Base-by-base conservation (phyloP, 345 rosid genomes). In the Pistacia vera region DNA sequence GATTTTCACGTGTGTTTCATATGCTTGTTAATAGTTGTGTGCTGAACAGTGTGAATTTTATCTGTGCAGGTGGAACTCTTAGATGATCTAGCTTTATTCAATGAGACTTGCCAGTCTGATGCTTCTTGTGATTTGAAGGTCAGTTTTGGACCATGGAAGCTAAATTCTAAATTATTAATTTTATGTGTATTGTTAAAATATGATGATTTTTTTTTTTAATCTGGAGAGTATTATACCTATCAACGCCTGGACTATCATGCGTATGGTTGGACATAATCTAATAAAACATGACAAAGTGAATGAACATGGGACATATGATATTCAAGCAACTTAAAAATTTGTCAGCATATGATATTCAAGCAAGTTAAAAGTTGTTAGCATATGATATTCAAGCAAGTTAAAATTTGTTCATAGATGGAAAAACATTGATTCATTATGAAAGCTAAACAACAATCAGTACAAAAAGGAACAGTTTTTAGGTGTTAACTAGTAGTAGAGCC, bases 41-140 rank as follows among this genome's bases (percentile, higher is more conserved):
- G 52, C 25, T 22, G 76, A 71, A 62, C 59, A 68, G 60, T 58
- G 54, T 67, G 70, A 68, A 33, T 80, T 77, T 84, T 74, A 68
- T 71, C 41, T 79, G 48, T 58, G 75, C 54, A 95, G 98, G 89
- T 65, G 38, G 83, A 84, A 63, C 79, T 82, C 75, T 81, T 79
- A 59, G 87, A 86, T 20, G 60, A 52, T 79, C 71, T 76, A 65
- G 69, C 77, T 36, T 81, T 86, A 52, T 75, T 70, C 77, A 84
- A 79, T 63, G 86, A 82, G 73, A 80, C 80, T 77, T 78, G 83
- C 72, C 85, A 79, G 56, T 83, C 88, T 63, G 81, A 82, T 71
- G 60, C 80, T 79, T 79, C 88, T 54, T 85, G 94, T 87, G 86
- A 88, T 80, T 82, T 93, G 74, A 95, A 90, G 97, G 98, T 80